Evolutionary conservation across 176 grass and related monocot species (phyloP), one percentile per base, ranked within the genome.

Genomic region (Bonia amplexicaulis): DNA sequence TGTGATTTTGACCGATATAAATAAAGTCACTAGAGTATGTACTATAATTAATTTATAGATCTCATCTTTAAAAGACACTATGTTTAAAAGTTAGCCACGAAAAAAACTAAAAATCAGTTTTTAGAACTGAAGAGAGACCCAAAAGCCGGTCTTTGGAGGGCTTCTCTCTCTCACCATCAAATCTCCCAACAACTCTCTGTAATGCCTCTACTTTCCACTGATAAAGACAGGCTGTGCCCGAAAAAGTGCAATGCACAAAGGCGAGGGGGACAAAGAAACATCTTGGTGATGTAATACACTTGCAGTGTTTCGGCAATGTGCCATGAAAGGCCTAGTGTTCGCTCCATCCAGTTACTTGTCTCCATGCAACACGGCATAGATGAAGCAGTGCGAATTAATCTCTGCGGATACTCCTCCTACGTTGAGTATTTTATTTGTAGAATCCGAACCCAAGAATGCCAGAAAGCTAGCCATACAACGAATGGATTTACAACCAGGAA

Each of bases 281-380:
- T 70, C 64, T 61, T 71, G 80, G 73, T 83, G 86, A 77, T 83
- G 86, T 83, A 77, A 82, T 88, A 52, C 86, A 83, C 80, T 88
- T 52, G 86, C 72, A 14, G 80, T 88, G 80, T 82, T 82, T 81
- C 80, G 73, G 86, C 79, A 52, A 59, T 62, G 57, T 60, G 86
- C 29, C 86, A 53, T 77, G 63, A 63, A 88, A 88, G 83, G 73
- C 53, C 79, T 77, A 70, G 64, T 33, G 64, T 71, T 77, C n/a
- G 63, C 77, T 71, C 40, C 80, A 70, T 83, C 41, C 73, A 47
- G 79, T 71, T 52, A 26, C 52, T 3, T 88, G 86, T 88, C 80
- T 71, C 80, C 86, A 53, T 53, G 53, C 52, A 83, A 15, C 53
- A 62, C 73, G 61, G 63, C 86, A 88, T 63, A 22, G n/a, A 53